phyloP scores from a whole-genome alignment of 2,329 filamentous ascomycete genomes.

The Torrubiellomyces zombiae region DNA sequence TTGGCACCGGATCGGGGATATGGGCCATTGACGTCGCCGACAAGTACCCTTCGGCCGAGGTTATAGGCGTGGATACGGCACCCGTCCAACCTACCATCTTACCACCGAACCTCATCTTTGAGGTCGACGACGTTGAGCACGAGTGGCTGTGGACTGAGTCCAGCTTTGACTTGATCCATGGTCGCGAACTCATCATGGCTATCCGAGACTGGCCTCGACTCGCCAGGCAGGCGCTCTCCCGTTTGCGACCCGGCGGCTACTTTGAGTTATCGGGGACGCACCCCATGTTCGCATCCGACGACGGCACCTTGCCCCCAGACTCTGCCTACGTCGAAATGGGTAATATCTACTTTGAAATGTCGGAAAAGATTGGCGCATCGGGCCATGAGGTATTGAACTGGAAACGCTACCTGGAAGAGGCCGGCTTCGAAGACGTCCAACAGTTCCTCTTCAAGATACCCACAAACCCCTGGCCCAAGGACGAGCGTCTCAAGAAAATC shows the following conservation, averaged over 20 bases:
- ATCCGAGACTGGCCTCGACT: slow-evolving; percentile 15
- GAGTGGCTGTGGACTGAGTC: slow-evolving; percentile 19
- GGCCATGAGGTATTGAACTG: slow-evolving; percentile 15
- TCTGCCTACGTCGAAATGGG: slow-evolving; percentile 23
- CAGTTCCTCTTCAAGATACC: slow-evolving; percentile 37
- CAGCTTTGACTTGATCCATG: slow-evolving; percentile 18
- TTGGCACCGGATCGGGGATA: slow-evolving; percentile 40
- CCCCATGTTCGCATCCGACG: slow-evolving; percentile 23
- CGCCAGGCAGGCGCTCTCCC: too few species aligned
- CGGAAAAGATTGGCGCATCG: slow-evolving; percentile 20
- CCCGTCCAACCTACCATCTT: slow-evolving; percentile 40
- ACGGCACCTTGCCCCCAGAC: slow-evolving; percentile 23
- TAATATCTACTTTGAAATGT: slow-evolving; percentile 22
- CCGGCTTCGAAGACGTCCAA: slow-evolving; percentile 38
- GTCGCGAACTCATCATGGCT: slow-evolving; percentile 13
- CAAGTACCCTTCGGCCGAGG: slow-evolving; percentile 24
- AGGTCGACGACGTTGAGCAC: slow-evolving; percentile 20
- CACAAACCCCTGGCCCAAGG: slow-evolving; percentile 35
- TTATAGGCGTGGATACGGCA: slow-evolving; percentile 36
- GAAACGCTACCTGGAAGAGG: slow-evolving; percentile 23
- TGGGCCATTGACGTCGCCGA: slow-evolving; percentile 38
- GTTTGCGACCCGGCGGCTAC: slow-evolving; percentile 40
- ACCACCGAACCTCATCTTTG: slow-evolving; percentile 19
- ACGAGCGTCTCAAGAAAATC: slow-evolving; percentile 23
- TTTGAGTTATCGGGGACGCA: slow-evolving; percentile 36